A percentile compares a stretch with the other conserved stretches of the same genome.
Conservation (phyloP, 352 stramenopile species). For the Aphanomyces cochlioides region DNA sequence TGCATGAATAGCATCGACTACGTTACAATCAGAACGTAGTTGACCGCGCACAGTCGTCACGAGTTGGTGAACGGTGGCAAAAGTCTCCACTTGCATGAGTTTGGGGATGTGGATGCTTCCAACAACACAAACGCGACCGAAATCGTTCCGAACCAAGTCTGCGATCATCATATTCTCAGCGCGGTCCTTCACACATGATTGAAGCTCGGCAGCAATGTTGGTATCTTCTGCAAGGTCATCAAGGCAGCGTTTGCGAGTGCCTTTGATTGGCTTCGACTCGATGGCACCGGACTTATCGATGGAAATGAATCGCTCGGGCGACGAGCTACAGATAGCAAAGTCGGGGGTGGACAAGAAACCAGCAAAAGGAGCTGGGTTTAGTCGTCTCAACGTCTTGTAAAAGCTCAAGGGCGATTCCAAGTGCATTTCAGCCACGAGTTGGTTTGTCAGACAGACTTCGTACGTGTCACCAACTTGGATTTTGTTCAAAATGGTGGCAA, state of each 20-base stretch:
- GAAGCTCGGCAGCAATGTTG: constrained; percentile 68
- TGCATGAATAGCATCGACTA: constrained; percentile 90
- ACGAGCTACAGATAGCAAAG: constrained; percentile 94
- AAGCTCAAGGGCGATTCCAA: constrained; percentile 61
- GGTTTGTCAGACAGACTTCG: constrained; percentile 95
- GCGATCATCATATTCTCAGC: constrained; percentile 99
- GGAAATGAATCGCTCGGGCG: constrained; percentile 93
- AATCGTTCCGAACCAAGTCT: constrained; percentile 95
- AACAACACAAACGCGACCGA: constrained; percentile 89
- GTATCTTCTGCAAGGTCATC: constrained; percentile 45
- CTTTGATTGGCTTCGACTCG: constrained; percentile 98
- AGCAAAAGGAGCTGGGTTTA: constrained; percentile 94
- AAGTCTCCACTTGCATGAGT: constrained; percentile 94
- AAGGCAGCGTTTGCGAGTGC: constrained; percentile 72
- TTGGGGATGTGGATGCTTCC: constrained; percentile 90
- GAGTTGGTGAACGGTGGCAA: constrained; percentile 97
- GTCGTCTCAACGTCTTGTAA: constrained; percentile 86
- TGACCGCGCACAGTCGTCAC: constrained; percentile 92
- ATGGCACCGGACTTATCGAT: constrained; percentile 69
- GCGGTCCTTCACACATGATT: constrained; percentile 87
- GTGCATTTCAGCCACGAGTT: constrained; percentile 61
- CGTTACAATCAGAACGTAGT: constrained; percentile 44
- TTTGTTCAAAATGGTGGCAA: constrained; percentile 82
- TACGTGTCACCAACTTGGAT: constrained; percentile 94
- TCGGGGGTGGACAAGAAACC: constrained; percentile 63